Evolutionary conservation across 208 protist species (phyloP).

Genomic region (Trypanosoma cruzi): DNA sequence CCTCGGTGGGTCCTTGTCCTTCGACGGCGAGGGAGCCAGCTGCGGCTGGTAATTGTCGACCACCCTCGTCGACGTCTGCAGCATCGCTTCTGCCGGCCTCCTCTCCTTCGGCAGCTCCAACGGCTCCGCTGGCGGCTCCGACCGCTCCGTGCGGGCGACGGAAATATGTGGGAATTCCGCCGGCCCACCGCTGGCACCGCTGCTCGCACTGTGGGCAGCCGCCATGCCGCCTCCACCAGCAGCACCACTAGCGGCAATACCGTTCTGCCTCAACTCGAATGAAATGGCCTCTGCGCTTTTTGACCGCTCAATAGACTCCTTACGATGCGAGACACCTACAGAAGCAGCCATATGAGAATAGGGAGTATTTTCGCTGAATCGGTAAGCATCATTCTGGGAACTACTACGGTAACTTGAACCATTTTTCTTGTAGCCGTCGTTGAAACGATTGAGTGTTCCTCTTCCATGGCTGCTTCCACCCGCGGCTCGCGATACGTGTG

Average conservation of each 20-base stretch:
- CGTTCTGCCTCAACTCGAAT: neutral
- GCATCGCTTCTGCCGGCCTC: conserved; percentile 54
- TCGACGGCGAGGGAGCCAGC: conserved; percentile 73
- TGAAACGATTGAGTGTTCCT: neutral
- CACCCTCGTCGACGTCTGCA: conserved; percentile 73
- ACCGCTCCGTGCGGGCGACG: conserved; percentile 27
- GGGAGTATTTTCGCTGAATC: conserved; percentile 2
- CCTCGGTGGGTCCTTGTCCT: conserved; percentile 69
- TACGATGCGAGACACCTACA: neutral
- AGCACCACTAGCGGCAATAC: neutral
- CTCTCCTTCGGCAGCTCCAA: conserved; percentile 55
- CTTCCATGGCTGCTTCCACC: conserved; percentile 8
- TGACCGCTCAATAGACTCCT: neutral
- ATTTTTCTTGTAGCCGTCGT: neutral
- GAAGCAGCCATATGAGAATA: neutral
- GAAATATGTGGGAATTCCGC: conserved; percentile 37
- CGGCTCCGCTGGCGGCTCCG: conserved; percentile 50
- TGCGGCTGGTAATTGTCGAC: conserved; percentile 51
- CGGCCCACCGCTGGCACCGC: conserved; percentile 1
- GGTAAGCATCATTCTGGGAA: conserved; percentile 19
- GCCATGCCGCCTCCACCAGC: conserved; percentile 30
- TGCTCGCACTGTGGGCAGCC: conserved; percentile 20
- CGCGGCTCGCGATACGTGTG: neutral
- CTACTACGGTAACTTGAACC: conserved; percentile 7
- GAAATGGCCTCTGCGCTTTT: neutral